Evolutionary conservation across 1,284 basidiomycete species (phyloP).

Genomic region (Puccinia horiana): DNA sequence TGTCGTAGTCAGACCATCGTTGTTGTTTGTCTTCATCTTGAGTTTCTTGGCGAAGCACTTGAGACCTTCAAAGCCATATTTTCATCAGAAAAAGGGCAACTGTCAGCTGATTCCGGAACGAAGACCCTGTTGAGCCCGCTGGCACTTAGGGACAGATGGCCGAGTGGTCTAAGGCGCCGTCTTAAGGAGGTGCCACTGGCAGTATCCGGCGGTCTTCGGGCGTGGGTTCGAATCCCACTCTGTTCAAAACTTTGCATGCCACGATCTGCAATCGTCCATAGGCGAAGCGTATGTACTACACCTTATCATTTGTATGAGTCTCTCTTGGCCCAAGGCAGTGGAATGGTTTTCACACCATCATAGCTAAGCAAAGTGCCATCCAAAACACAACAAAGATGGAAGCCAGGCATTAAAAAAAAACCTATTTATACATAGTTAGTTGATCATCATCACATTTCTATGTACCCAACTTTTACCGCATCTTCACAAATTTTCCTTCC

Average conservation of each 20-base stretch:
- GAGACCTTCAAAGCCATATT: too few species aligned
- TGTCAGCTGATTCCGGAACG: neutral
- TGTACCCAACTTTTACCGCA: too few species aligned
- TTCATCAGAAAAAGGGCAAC: neutral
- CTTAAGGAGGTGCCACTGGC: slow-evolving; percentile 23
- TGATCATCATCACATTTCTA: too few species aligned
- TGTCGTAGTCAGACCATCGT: neutral
- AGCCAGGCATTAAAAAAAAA: neutral
- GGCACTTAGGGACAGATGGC: neutral
- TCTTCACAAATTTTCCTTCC: too few species aligned
- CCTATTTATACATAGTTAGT: too few species aligned
- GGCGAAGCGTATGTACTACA: neutral
- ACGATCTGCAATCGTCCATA: neutral
- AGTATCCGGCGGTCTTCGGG: slow-evolving; percentile 55
- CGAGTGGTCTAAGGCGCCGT: slow-evolving; percentile 49
- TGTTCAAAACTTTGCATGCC: slow-evolving; percentile 37
- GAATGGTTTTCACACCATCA: too few species aligned
- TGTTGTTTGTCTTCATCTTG: neutral
- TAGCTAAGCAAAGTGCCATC: too few species aligned
- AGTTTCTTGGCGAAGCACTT: neutral
- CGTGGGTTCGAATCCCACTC: slow-evolving; percentile 59
- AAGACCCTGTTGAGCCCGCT: too few species aligned
- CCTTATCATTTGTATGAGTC: neutral
- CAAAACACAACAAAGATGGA: too few species aligned
- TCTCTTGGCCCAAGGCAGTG: too few species aligned